Percentiles rank a stretch among this genome's conserved stretches.
Conservation (phyloP, 1,284 basidiomycete genomes). For the Moesziomyces parantarcticus region DNA sequence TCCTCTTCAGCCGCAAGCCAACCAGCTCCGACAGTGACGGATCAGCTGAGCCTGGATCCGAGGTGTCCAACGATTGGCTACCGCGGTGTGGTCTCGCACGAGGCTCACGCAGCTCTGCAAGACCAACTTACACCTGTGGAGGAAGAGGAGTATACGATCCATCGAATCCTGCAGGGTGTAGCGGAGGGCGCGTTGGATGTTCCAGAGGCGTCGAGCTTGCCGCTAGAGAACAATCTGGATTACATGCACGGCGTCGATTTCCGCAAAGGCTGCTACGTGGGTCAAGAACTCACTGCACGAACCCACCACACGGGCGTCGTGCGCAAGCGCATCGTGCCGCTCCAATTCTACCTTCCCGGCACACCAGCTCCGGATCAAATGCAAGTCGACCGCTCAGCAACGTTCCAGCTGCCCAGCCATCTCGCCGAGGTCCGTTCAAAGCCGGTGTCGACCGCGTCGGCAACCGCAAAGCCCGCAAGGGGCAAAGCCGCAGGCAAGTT, state of each 20-base stretch:
- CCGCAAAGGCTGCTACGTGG: slow-evolving; percentile 96
- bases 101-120: background rate
- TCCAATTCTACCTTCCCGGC: slow-evolving; percentile 67
- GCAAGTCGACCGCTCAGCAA: slow-evolving; percentile 4
- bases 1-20: slow-evolving; percentile 48
- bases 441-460: background rate
- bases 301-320: slow-evolving; percentile 95
- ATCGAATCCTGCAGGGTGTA: slow-evolving; percentile 84
- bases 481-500: slow-evolving; percentile 61
- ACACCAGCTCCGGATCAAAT: slow-evolving; percentile 10
- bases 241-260: slow-evolving; percentile 96
- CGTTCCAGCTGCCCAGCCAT: slow-evolving; percentile 8
- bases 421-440: slow-evolving; percentile 47
- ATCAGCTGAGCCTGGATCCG: slow-evolving; percentile 30
- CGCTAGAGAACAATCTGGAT: slow-evolving; percentile 93
- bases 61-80: slow-evolving; percentile 54
- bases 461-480: slow-evolving; percentile 18
- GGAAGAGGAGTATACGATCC: slow-evolving; percentile 74
- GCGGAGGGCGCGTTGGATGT: slow-evolving; percentile 88
- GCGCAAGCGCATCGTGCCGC: slow-evolving; percentile 88
- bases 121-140: background rate
- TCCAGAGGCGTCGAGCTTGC: slow-evolving; percentile 80
- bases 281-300: slow-evolving; percentile 95
- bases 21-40: background rate
- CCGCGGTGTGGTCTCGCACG: slow-evolving; percentile 34